These are phyloP conservation scores for Aspergillus proliferans DNA, from an alignment of 2,329 filamentous ascomycete species.

Conservation along the genomic window DNA sequence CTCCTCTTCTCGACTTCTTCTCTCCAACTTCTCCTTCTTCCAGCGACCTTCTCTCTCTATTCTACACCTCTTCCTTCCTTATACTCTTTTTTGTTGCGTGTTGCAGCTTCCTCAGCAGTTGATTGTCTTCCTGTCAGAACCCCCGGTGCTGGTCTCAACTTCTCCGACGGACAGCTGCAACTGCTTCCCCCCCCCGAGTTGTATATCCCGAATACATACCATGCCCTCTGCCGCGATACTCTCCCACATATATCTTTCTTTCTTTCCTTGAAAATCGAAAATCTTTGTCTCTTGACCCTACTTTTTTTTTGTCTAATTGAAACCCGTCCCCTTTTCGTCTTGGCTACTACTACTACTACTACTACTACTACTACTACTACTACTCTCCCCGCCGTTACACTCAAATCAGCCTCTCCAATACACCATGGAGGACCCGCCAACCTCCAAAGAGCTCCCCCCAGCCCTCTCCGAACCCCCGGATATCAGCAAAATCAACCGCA, in stretches of 20 bases:
- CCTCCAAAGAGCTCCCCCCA: conserved; percentile 18
- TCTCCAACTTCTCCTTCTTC: not conserved
- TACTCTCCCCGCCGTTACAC: not conserved
- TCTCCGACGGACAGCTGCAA: not conserved
- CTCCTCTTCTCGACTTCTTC: not conserved
- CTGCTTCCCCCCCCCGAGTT: not conserved
- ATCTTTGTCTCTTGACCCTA: not conserved
- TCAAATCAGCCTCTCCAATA: conserved; percentile 1
- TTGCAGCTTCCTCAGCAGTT: not conserved
- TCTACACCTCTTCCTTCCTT: not conserved
- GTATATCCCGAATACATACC: not conserved
- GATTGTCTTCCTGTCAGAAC: not conserved
- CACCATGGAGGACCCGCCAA: conserved; percentile 30
- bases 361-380: not conserved
- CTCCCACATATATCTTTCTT: not conserved
- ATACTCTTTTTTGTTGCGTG: not conserved
- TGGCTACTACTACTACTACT: not conserved
- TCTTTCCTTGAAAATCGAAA: not conserved
- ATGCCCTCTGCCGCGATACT: not conserved
- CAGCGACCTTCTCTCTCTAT: not conserved
- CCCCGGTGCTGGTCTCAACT: not conserved
- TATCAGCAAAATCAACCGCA: conserved; percentile 30
- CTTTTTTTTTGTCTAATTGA: not conserved
- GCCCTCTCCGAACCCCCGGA: conserved; percentile 29
- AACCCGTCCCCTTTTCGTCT: not conserved